phyloP scores from a whole-genome alignment of 106 monocot genomes.

The Dendrobium catenatum region DNA sequence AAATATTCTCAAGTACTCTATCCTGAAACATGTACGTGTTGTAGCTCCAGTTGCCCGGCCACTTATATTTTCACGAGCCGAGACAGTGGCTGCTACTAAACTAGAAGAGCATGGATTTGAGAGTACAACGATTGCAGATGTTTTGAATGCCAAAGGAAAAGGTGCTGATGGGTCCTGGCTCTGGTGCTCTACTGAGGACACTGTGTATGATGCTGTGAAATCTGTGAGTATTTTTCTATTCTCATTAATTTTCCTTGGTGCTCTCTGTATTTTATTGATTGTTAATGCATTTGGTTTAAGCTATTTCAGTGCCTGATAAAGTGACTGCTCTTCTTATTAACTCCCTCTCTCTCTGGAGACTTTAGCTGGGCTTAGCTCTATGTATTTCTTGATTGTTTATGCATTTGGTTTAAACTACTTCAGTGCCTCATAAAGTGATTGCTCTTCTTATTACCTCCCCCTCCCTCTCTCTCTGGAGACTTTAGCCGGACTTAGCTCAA shows the following conservation, averaged over 20 bases:
- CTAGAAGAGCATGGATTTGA: conserved; percentile 73
- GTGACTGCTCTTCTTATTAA: background rate
- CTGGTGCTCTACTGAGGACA: conserved; percentile 70
- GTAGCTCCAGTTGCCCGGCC: conserved; percentile 23
- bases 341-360: too few relatives aligned
- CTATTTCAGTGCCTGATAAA: background rate
- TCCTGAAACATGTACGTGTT: conserved; percentile 34
- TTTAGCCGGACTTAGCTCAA: too few relatives aligned
- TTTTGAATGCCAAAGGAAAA: conserved; percentile 64
- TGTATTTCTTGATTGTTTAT: background rate
- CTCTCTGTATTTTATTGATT: background rate
- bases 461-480: too few relatives aligned
- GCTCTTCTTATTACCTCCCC: background rate
- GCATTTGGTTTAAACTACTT: too few relatives aligned
- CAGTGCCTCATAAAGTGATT: background rate
- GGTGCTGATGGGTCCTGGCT: conserved; percentile 76
- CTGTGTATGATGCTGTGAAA: conserved; percentile 72
- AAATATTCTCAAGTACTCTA: conserved; percentile 28
- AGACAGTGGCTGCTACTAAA: conserved; percentile 34
- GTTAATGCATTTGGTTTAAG: too few relatives aligned
- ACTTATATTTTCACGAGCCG: conserved; percentile 24
- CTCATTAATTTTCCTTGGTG: background rate
- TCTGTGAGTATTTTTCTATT: conserved; percentile 33
- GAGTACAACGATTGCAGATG: conserved; percentile 58
- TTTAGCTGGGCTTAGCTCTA: background rate